A percentile compares a stretch with the other conserved stretches of the same genome.
Conservation (phyloP, 495 filamentous ascomycete species). For the Penicillium coprophilum region DNA sequence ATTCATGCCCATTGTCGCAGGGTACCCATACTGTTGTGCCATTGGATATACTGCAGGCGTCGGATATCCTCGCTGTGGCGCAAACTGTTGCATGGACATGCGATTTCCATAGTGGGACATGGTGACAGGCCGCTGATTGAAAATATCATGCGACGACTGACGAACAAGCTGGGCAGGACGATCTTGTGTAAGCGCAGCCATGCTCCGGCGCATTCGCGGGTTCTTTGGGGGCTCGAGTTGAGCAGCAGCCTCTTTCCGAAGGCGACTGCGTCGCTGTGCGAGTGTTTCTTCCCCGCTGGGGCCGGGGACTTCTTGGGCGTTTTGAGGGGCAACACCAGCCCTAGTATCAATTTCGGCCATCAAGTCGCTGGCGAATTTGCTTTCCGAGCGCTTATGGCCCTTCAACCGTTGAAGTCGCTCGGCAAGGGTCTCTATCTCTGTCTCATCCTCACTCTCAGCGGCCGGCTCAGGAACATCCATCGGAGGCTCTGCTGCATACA, state of each 20-base stretch:
- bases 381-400: slow-evolving; percentile 59
- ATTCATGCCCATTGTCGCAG: slow-evolving; percentile 36
- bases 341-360: slow-evolving; percentile 67
- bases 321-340: slow-evolving; percentile 25
- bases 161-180: slow-evolving; percentile 48
- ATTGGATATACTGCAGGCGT: slow-evolving; percentile 22
- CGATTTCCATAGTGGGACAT: slow-evolving; percentile 25
- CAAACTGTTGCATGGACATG: slow-evolving; percentile 37
- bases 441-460: slow-evolving; percentile 57
- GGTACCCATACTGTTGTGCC: slow-evolving; percentile 29
- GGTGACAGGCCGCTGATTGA: slow-evolving; percentile 12
- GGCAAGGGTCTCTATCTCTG: slow-evolving; percentile 79
- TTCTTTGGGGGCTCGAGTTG: slow-evolving; percentile 33
- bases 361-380: slow-evolving; percentile 76
- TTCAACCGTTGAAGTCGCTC: slow-evolving; percentile 71
- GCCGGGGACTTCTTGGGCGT: slow-evolving; percentile 1
- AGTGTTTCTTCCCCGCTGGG: slow-evolving; percentile 75
- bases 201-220: slow-evolving; percentile 53
- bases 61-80: slow-evolving; percentile 24
- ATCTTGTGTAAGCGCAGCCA: slow-evolving; percentile 67
- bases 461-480: slow-evolving; percentile 17
- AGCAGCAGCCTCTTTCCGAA: slow-evolving; percentile 65
- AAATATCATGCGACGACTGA: slow-evolving; percentile 30
- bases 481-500: slow-evolving; percentile 32
- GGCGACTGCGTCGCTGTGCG: slow-evolving; percentile 75